Evolutionary conservation across 805 yeast species (phyloP).

Genomic region (Nakazawaea sp.): DNA sequence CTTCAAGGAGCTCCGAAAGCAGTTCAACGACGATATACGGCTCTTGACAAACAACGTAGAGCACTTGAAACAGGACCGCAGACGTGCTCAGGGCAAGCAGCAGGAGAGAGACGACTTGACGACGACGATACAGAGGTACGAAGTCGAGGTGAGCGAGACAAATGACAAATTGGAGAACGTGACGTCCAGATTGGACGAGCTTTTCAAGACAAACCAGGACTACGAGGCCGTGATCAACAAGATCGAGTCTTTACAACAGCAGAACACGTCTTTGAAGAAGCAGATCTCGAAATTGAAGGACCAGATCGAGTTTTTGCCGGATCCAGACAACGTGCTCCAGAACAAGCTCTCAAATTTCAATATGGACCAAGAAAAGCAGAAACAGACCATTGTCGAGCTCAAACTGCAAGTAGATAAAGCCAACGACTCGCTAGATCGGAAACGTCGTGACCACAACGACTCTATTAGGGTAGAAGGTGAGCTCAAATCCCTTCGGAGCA

Average conservation of each 20-base stretch:
- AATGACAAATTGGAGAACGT: conserved; percentile 43
- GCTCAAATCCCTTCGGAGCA: conserved; percentile 28
- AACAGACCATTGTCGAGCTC: conserved; percentile 14
- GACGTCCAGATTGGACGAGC: conserved; percentile 50
- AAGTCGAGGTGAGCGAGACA: conserved; percentile 40
- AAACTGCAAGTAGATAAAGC: conserved; percentile 18
- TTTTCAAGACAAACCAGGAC: conserved; percentile 75
- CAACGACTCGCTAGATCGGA: conserved; percentile 5
- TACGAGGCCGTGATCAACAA: conserved; percentile 67
- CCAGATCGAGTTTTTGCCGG: conserved; percentile 39
- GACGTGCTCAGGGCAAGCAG: conserved; percentile 56
- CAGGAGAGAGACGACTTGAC: conserved; percentile 38
- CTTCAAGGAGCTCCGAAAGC: conserved; percentile 70
- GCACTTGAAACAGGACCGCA: conserved; percentile 67
- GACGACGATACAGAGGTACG: conserved; percentile 35
- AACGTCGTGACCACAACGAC: conserved; percentile 27
- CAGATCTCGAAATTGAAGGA: conserved; percentile 46
- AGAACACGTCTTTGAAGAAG: conserved; percentile 34
- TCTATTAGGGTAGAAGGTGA: conserved; percentile 49
- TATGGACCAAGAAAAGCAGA: conserved; percentile 12
- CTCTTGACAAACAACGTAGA: conserved; percentile 72
- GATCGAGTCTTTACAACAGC: conserved; percentile 48
- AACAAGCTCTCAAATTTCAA: conserved; percentile 33
- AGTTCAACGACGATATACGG: conserved; percentile 67
- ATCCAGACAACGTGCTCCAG: conserved; percentile 33